These are phyloP conservation scores for Luvunga scandens DNA, from an alignment of 345 rosid genomes.

Conservation along the genomic window DNA sequence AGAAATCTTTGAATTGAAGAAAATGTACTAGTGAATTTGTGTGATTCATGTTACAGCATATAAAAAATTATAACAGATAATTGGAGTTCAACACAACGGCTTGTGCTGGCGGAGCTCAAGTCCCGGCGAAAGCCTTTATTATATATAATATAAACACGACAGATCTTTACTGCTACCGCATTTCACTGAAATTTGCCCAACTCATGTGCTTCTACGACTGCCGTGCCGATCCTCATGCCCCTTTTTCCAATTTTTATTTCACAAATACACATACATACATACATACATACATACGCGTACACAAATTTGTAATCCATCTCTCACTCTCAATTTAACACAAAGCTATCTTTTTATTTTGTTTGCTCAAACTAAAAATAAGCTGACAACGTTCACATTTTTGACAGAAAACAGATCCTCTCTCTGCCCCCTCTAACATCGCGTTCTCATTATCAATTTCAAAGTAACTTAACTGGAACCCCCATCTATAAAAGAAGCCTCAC, in stretches of 20 bases:
- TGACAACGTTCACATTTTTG: neutral
- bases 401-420: neutral
- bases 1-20: neutral
- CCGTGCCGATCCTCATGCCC: slow-evolving; percentile 18
- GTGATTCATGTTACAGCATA: neutral
- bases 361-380: too few relatives aligned
- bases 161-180: slow-evolving; percentile 33
- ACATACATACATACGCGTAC: neutral
- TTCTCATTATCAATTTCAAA: neutral
- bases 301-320: neutral
- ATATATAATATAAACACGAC: neutral
- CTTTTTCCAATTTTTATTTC: neutral
- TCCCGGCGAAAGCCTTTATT: slow-evolving; percentile 15
- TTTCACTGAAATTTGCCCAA: slow-evolving; percentile 27
- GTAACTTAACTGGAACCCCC: too few relatives aligned
- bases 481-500: neutral
- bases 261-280: too few relatives aligned
- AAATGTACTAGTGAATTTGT: neutral
- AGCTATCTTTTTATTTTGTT: neutral
- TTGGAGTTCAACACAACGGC: neutral
- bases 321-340: neutral
- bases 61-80: neutral
- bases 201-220: slow-evolving; percentile 36
- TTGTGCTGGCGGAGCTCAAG: slow-evolving; percentile 8
- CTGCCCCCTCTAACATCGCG: neutral